Base-by-base conservation (phyloP, 257 asterid genomes). In the Lycium ferocissimum region DNA sequence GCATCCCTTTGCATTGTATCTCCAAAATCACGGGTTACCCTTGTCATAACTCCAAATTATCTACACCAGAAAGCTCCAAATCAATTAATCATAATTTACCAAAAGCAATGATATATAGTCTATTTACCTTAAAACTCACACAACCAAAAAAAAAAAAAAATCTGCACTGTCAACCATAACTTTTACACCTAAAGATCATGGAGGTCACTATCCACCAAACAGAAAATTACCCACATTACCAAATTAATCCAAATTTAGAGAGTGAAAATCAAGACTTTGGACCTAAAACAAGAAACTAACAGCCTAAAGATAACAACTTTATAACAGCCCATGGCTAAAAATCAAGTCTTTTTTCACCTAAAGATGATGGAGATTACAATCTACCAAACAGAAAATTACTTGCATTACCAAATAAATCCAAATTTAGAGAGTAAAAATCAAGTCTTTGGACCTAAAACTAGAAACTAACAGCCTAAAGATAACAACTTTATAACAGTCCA, bases 1-100 rank as follows among this genome's bases (percentile, higher is more conserved):
- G 93, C 95, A 88, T 92, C 97, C 85, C 85, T 92, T 86, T 92
- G 98, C 94, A 93, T 87, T 20, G 98, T 92, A 89, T 91, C 90
- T 65, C 93, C 92, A 78, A 91, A 94, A 72, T 93, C 97, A 54
- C 96, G 97, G 84, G 93, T 92, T 80, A 94, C 87, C 90, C 96
- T 93, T 86, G 98, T 94, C 99, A 95, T 95, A 40, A 3, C 37
- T 76, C 82, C 82, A 53, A 26, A 53, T 76, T 51, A 76, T 76
- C 82, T 76, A 53, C 82, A 76, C 18, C 82, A 76, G 0, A 53
- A 49, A 63, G 14, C 0, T 6, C 26, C 22, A 51, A 53, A 8
- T 33, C 47, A 76, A 53, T 76, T 33, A 51, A 51, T 26, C 33
- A 14, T 53, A 22, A 76, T 76, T 26, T 51, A 51, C 65, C 82